Base-by-base conservation (phyloP, 805 yeast genomes). In the Yueomyces sp. region DNA sequence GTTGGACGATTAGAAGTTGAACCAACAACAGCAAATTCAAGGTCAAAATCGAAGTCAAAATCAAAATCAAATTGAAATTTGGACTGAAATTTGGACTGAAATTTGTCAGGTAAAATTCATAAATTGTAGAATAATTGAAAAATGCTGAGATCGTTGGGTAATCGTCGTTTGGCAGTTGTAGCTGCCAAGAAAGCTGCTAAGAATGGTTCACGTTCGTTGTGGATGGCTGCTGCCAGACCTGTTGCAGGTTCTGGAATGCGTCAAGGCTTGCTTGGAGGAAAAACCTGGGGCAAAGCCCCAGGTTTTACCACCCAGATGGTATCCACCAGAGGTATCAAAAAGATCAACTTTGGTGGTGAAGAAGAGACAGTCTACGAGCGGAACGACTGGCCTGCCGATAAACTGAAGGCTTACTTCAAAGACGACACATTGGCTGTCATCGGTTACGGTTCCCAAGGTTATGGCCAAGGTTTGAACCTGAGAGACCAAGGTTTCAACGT, bases 361-460 rank as follows among this genome's bases (percentile, higher is more conserved):
- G 85, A 81, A 61, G 98, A 92, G 77, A 70, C 81, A 56, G 98
- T 92, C 56, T 90, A 92, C 76, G 97, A 92, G 77, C 85, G 98
- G 73, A 81, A 87, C 60, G 98, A 92, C 84, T 92, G 98, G 98
- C 98, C 98, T 72, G 77, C 82, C 68, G 97, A 90, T 74, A 90
- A 85, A 76, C 76, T 92, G 63, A 77, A 81, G 52, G 88, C 86
- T 63, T 92, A 88, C 79, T 92, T 92, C 87, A 90, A 92, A 79
- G 74, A 88, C 70, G 97, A 92, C 69, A 92, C 98, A 49, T 74
- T 92, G 64, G 97, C 98, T 56, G 73, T 92, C 64, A 88, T 92
- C 58, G 98, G 98, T 72, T 92, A 92, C 81, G 98, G 98, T 66
- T 90, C 98, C 55, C 98, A 92, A 76, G 98, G 98, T 77, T 90